Base-by-base conservation (phyloP, 176 grass and related monocot species). In the Metroxylon sagu region DNA sequence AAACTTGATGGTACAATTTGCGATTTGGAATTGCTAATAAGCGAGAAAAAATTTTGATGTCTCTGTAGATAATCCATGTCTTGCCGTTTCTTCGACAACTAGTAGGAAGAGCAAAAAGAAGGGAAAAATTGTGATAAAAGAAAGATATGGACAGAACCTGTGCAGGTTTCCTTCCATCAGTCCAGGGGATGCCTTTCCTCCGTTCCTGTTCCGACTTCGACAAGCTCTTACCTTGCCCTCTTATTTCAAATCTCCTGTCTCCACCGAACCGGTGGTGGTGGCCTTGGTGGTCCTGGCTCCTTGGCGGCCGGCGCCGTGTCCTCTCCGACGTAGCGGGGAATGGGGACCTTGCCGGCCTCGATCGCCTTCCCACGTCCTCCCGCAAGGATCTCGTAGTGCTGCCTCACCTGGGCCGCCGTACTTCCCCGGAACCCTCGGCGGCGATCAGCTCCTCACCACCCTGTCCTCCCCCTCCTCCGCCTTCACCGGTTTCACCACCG, bases 111-210 rank as follows among this genome's bases (percentile, higher is more conserved):
- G 19, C n/a, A n/a, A 18, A 56, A 10, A 56, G 23, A 3, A 19
- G 12, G 19, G 12, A 56, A n/a, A n/a, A 65, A 17, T 17, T 49
- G 4, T 23, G 5, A 29, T 15, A 25, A 18, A 15, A 66, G 55
- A 35, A 7, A 3, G 25, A 28, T 48, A 51, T 35, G 15, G 19
- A 21, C n/a, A 18, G 6, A 52, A 98, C 93, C 84, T 89, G 79
- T 98, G 93, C 75, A n/a, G n/a, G n/a, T n/a, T n/a, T n/a, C 92
- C 93, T 74, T 98, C 87, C 76, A n/a, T 98, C 93, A 1, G 93
- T 98, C 93, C 93, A 98, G 28, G 93, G 93, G 65, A 92, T 89
- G 58, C 93, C 93, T 74, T 98, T 98, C 59, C 88, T 80, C 54
- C 93, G 59, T 76, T 98, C 93, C 67, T 89, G 93, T 74, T 98